Evolutionary conservation across 169 alveolate species (phyloP).

Genomic region (Babesia ovata): DNA sequence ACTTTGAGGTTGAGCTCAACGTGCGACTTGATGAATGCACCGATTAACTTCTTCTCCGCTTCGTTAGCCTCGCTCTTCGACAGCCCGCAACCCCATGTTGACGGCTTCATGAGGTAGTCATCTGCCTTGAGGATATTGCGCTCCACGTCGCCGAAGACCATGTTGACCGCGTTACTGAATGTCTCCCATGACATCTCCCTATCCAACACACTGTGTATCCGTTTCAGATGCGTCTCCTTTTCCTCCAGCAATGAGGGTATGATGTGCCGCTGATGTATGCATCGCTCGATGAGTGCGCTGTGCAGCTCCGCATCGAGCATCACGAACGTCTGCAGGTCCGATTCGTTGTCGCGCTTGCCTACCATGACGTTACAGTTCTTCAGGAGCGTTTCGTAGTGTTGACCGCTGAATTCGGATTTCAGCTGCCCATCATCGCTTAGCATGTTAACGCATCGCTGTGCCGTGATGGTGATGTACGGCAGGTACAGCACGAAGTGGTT

Average conservation of each 20-base stretch:
- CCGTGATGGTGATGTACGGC: slow-evolving; percentile 66
- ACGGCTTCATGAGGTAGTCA: slow-evolving; percentile 46
- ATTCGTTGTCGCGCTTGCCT: slow-evolving; percentile 34
- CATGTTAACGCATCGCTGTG: slow-evolving; percentile 53
- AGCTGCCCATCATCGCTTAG: slow-evolving; percentile 27
- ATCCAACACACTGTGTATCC: slow-evolving; percentile 40
- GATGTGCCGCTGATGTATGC: slow-evolving; percentile 48
- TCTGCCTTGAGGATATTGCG: slow-evolving; percentile 34
- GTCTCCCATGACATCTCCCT: slow-evolving; percentile 65
- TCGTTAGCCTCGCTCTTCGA: slow-evolving; percentile 30
- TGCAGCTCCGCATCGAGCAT: slow-evolving; percentile 69
- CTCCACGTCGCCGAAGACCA: slow-evolving; percentile 58
- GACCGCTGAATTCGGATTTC: slow-evolving; percentile 19
- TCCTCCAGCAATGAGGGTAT: slow-evolving; percentile 61
- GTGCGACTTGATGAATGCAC: slow-evolving; percentile 57
- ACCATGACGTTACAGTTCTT: slow-evolving; percentile 40
- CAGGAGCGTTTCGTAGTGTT: slow-evolving; percentile 38
- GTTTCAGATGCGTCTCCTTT: slow-evolving; percentile 44
- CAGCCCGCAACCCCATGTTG: slow-evolving; percentile 63
- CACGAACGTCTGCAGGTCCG: slow-evolving; percentile 52
- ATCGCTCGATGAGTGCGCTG: slow-evolving; percentile 27
- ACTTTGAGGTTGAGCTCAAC: slow-evolving; percentile 51
- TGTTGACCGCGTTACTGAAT: slow-evolving; percentile 53
- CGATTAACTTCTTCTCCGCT: slow-evolving; percentile 61
- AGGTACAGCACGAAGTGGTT: slow-evolving; percentile 60